Base-by-base conservation (phyloP, 163 green algal species). In the Scenedesmus sp. region DNA sequence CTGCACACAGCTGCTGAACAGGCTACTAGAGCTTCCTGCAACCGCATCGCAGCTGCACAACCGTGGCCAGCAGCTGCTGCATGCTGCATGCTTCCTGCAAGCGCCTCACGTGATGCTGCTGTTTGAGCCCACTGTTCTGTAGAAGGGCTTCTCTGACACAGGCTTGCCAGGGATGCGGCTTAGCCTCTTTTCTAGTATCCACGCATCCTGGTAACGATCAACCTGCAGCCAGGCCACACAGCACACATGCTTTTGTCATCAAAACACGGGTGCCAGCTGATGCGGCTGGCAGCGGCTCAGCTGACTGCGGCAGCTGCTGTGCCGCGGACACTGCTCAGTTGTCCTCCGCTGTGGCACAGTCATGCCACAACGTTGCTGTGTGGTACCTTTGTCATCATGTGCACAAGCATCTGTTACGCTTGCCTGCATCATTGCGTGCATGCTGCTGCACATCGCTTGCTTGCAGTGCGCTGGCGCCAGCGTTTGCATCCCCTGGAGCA, bases 131-230 rank as follows among this genome's bases (percentile, higher is more conserved):
- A 84, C 81, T 55, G 26, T 87, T 46, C 62, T 84, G 81, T 84
- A 88, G 34, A 93, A 93, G 26, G 90, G 83, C 86, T 93, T 90
- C 9, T 86, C 55, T 26, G 59, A 84, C 2, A 93, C 16, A 34
- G 70, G 6, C 18, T 86, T 90, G 54, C 70, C 90, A 34, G 90
- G 83, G 8, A 60, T 81, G 20, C 62, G 87, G 20, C 52, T 82
- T 0, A 93, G 73, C 2, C 84, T 70, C 62, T 93, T 90, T 2
- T 93, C 90, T 16, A 90, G 84, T 46, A 93, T 93, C 90, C 90
- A 93, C 9, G 90, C 84, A 74, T 93, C 90, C 15, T 46, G 59
- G 13, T 93, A 93, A 12, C 82, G 59, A 10, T 89, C 90, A 67
- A 84, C 90, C 89, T 92, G 87, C 87, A 91, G 54, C 26, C 12